Evolutionary conservation across 2,329 filamentous ascomycete genomes (phyloP).

Genomic region (Pestalotiopsis sp.): DNA sequence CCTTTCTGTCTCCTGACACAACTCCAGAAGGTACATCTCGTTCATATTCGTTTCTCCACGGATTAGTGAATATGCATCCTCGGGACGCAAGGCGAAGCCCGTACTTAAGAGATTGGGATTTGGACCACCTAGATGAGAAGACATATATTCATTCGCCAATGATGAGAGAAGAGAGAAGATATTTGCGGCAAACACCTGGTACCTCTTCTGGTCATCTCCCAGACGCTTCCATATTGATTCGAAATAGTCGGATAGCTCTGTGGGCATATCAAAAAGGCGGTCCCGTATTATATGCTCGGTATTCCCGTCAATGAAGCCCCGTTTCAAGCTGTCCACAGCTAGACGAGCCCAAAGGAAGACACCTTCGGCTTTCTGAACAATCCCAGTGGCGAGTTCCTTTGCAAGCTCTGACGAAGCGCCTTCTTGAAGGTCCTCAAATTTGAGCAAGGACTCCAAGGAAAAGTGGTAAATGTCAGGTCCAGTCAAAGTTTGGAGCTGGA

Average conservation of each 20-base stretch:
- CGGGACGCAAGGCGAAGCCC: not conserved
- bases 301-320: not conserved
- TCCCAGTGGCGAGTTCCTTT: accelerated
- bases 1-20: not conserved
- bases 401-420: not conserved
- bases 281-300: not conserved
- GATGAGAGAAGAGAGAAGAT: not conserved
- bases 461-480: not conserved
- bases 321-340: not conserved
- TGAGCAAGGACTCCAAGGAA: not conserved
- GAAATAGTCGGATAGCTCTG: not conserved
- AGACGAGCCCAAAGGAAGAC: not conserved
- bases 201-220: not conserved
- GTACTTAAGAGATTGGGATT: not conserved
- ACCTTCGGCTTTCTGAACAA: not conserved
- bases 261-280: not conserved
- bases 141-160: no score
- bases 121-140: no score
- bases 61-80: accelerated
- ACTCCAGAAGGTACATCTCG: not conserved
- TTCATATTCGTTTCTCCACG: not conserved
- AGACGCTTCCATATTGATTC: not conserved
- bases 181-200: not conserved
- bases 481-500: not conserved
- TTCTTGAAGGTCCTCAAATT: not conserved